Conservation (phyloP, 345 rosid species). For the Arabis alpina region DNA sequence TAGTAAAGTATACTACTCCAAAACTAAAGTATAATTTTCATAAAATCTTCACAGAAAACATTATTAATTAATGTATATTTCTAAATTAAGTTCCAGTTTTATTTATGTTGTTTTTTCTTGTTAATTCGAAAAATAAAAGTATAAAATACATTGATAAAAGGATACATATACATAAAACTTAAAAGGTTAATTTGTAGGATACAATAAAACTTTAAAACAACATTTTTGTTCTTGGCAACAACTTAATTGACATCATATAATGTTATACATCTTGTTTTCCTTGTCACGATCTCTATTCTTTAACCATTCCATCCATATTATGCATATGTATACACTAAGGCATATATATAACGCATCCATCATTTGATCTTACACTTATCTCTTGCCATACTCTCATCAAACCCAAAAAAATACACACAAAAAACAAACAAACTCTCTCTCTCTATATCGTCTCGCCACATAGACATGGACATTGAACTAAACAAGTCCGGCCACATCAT, state of each 20-base stretch:
- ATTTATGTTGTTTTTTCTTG: no score
- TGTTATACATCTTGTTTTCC: not conserved
- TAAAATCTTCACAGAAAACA: no score
- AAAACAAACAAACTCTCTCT: not conserved
- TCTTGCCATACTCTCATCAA: not conserved
- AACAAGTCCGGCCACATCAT: constrained; percentile 46
- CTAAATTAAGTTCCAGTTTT: no score
- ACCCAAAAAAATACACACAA: not conserved
- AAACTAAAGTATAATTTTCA: no score
- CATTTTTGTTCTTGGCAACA: not conserved
- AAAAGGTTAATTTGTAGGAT: no score
- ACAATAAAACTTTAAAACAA: no score
- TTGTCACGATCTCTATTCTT: not conserved
- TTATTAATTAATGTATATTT: no score
- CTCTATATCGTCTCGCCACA: constrained; percentile 7
- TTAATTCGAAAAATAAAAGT: no score
- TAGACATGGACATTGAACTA: constrained; percentile 58
- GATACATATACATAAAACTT: no score
- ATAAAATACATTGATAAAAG: no score
- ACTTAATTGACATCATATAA: not conserved
- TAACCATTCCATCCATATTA: not conserved
- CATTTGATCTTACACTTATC: constrained; percentile 28
- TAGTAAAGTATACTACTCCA: no score
- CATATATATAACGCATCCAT: constrained; percentile 19
- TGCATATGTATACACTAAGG: not conserved